Base-by-base conservation (phyloP, 2,329 filamentous ascomycete species). In the Fusarium chaquense region DNA sequence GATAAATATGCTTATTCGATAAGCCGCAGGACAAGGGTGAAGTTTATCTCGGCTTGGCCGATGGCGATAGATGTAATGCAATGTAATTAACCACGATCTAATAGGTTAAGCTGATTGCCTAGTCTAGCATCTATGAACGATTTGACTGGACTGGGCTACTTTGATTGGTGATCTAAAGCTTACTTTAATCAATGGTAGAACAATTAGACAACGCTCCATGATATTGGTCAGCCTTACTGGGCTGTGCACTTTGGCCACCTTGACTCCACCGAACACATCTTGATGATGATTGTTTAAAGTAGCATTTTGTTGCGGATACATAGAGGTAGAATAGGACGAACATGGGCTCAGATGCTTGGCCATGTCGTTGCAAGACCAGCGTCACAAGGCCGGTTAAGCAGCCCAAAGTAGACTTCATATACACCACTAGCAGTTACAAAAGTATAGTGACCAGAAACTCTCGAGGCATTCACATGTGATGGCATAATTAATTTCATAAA, bases 41-140 rank as follows among this genome's bases (percentile, higher is more conserved):
- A 47, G 54, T 58, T 40, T 47, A 52, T 59, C 60, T 65, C 62
- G 61, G 61, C 38, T 65, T 60, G 41, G 32, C 62, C 41, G 41
- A 20, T 64, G 40, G 24, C 35, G 35, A 41, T 36, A 41, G 43
- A 57, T 45, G 26, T 28, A 57, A 26, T 35, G 44, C 30, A 56
- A 20, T 12, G n/a, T n/a, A 40, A 20, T 35, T 3, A 20, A 20
- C 20, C 20, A 28, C 45, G 43, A 40, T 11, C 20, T n/a, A 40
- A 13, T 40, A 33, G 40, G 43, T 52, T 33, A 49, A 35, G 45
- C 61, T 65, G 38, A 60, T 46, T 38, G 7, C 22, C 11, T 28
- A 10, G 26, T 26, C 26, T 7, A 26, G 26, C 10, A 28, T 26
- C 32, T 59, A 35, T 18, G n/a, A 11, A 20, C 33, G 22, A 18